phyloP scores from a whole-genome alignment of 1,284 basidiomycete genomes.

The Ganoderma boninense region DNA sequence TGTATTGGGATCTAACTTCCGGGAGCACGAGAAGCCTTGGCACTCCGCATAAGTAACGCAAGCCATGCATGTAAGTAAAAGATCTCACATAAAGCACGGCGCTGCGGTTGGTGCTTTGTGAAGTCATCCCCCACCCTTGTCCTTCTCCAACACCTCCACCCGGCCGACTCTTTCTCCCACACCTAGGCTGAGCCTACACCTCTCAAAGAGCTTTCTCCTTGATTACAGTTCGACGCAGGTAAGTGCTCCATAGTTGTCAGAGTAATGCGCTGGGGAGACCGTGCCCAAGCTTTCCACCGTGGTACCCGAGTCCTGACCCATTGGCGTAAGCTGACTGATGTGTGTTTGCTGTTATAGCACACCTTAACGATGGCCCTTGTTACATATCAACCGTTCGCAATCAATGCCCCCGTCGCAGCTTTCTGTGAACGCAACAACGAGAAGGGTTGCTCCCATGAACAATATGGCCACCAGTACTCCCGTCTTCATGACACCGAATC shows the following conservation, averaged over 20 bases:
- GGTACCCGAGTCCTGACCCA: neutral
- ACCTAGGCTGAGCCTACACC: neutral
- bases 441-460: constrained; percentile 25
- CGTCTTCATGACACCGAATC: constrained; percentile 1
- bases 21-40: neutral
- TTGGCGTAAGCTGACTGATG: neutral
- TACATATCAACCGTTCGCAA: constrained; percentile 27
- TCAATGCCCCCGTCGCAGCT: constrained; percentile 18
- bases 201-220: neutral
- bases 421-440: constrained; percentile 17
- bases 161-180: neutral
- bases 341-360: neutral
- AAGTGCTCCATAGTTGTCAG: neutral
- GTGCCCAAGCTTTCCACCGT: neutral
- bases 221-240: neutral
- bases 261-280: neutral
- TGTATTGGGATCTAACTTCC: neutral
- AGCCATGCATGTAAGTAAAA: neutral
- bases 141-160: neutral
- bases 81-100: neutral
- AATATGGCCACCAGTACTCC: constrained; percentile 12
- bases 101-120: neutral
- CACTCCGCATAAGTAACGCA: neutral
- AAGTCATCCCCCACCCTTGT: neutral
- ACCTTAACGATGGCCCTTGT: constrained; percentile 15